phyloP scores from a whole-genome alignment of 495 filamentous ascomycete species.

The Ramalina intermedia region DNA sequence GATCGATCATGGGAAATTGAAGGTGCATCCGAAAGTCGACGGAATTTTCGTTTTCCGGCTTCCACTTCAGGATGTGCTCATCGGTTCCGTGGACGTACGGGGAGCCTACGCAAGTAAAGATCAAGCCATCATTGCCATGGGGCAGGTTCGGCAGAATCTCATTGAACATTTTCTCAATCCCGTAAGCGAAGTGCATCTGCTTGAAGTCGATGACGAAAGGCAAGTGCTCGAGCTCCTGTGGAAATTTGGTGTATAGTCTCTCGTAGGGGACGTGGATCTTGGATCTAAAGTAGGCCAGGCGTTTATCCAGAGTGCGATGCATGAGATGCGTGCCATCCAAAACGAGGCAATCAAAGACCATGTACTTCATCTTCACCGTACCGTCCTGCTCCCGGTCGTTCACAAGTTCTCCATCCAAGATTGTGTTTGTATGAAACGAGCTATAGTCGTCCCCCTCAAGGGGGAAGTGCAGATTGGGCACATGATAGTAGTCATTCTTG shows the following conservation, averaged over 20 bases:
- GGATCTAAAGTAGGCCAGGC: constrained; percentile 72
- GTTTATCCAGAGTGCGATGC: constrained; percentile 69
- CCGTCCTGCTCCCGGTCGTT: constrained; percentile 54
- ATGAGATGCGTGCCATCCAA: constrained; percentile 65
- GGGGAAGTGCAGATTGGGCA: constrained; percentile 72
- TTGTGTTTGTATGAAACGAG: constrained; percentile 61
- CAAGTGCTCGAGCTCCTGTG: constrained; percentile 52
- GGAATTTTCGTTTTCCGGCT: constrained; percentile 80
- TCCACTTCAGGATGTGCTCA: constrained; percentile 91
- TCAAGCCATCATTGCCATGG: constrained; percentile 90
- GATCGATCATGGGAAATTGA: constrained; percentile 57
- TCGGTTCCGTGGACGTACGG: constrained; percentile 85
- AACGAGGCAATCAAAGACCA: constrained; percentile 86
- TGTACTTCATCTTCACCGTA: constrained; percentile 53
- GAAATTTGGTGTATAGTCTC: constrained; percentile 50
- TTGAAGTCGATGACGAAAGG: constrained; percentile 77
- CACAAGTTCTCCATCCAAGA: constrained; percentile 90
- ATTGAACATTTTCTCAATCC: constrained; percentile 79
- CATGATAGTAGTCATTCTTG: constrained; percentile 87
- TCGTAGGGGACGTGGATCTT: constrained; percentile 69
- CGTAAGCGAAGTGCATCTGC: constrained; percentile 74
- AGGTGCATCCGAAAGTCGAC: constrained; percentile 77
- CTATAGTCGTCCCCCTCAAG: constrained; percentile 40
- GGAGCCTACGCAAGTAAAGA: constrained; percentile 82
- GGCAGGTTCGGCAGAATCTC: constrained; percentile 66